Conservation (phyloP, 352 stramenopile species). For the Phytopythium ostracodes region DNA sequence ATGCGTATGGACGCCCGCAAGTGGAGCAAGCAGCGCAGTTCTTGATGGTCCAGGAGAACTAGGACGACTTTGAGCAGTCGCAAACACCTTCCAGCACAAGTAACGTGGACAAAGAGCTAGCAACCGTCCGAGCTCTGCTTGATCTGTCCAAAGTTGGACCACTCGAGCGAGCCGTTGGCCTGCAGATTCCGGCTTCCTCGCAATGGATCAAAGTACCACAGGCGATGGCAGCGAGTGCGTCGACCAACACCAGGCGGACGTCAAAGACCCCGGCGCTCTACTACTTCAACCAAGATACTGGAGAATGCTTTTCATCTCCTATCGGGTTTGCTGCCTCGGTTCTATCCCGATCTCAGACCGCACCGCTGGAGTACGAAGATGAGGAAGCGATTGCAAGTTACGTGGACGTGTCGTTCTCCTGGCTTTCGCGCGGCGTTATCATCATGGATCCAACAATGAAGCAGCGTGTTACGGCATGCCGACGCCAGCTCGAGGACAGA, state of each 20-base stretch:
- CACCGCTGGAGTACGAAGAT: conserved; percentile 58
- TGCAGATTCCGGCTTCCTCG: conserved; percentile 44
- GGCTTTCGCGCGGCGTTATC: neutral
- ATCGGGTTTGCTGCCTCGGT: conserved; percentile 1
- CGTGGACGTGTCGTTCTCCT: neutral
- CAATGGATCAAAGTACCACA: conserved; percentile 43
- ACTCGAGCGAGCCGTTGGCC: conserved; percentile 24
- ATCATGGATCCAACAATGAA: conserved; percentile 20
- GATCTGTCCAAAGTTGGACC: conserved; percentile 13
- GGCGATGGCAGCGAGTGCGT: neutral
- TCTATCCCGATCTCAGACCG: neutral
- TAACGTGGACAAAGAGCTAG: conserved; percentile 16
- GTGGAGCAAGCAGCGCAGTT: neutral
- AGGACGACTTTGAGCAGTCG: conserved; percentile 1
- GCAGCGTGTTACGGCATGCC: conserved; percentile 17
- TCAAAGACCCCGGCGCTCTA: conserved; percentile 13
- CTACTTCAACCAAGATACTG: conserved; percentile 73
- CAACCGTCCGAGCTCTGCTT: conserved; percentile 11
- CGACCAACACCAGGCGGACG: neutral
- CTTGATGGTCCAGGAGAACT: neutral
- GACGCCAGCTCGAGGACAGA: conserved; percentile 11
- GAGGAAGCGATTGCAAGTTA: conserved; percentile 22
- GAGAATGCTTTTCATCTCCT: conserved; percentile 19
- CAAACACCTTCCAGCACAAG: neutral
- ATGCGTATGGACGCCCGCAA: conserved; percentile 9